These are phyloP conservation scores for Bullera alba DNA, from an alignment of 768 basidiomycete genomes.

Conservation along the genomic window DNA sequence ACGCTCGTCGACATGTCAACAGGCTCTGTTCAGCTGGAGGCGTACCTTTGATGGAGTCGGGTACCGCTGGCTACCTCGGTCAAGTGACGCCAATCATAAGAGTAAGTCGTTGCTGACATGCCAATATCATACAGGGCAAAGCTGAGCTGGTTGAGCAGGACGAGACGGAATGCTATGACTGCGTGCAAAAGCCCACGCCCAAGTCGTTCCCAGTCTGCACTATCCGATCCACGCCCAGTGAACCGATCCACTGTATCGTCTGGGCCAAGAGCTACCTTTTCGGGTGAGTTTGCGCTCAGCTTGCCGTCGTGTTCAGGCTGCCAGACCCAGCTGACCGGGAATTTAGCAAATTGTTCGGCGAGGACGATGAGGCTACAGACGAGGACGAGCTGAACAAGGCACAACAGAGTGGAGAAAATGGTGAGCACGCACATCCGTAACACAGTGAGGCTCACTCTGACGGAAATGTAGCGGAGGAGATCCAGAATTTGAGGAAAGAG, in stretches of 20 bases:
- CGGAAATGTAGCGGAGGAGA: constrained; percentile 65
- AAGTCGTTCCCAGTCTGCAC: constrained; percentile 97
- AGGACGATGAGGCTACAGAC: constrained; percentile 67
- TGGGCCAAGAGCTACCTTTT: constrained; percentile 98
- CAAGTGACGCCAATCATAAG: constrained; percentile 92
- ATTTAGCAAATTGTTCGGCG: constrained; percentile 88
- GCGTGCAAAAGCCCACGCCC: constrained; percentile 82
- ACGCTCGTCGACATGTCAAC: constrained; percentile 91
- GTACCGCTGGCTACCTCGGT: constrained; percentile 92
- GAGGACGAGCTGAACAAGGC: constrained; percentile 80
- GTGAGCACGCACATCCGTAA: constrained; percentile 48
- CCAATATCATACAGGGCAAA: neutral
- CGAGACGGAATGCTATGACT: constrained; percentile 90
- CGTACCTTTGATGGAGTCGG: constrained; percentile 88
- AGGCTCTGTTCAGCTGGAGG: constrained; percentile 92
- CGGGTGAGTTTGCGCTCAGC: constrained; percentile 54
- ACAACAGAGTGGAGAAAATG: constrained; percentile 86
- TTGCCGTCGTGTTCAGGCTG: neutral
- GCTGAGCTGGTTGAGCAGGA: constrained; percentile 52
- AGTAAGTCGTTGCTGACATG: constrained; percentile 48
- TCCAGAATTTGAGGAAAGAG: constrained; percentile 80
- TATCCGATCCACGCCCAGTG: constrained; percentile 90
- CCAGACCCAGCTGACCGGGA: constrained; percentile 5
- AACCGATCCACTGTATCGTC: constrained; percentile 96
- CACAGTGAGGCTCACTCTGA: neutral